Base-by-base conservation (phyloP, 495 filamentous ascomycete species). In the Lepidopterella palustris region DNA sequence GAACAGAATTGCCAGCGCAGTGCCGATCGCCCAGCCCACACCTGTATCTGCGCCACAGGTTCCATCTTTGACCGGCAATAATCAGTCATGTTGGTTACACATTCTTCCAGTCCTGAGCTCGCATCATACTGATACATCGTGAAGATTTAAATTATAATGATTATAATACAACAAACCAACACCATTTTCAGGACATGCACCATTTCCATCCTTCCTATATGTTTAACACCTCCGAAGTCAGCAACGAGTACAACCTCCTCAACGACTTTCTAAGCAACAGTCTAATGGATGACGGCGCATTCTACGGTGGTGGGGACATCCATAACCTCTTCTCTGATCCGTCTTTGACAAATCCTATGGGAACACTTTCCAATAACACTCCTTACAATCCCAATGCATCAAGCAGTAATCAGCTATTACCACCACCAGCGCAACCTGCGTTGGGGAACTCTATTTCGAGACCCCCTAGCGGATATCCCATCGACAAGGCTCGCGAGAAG, bases 241-340 rank as follows among this genome's bases (percentile, higher is more conserved):
- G 88, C 27, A 91, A 89, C 72, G 93, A 99, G 74, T 97, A 95
- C 70, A 95, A 96, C 68, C 78, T 97, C 58, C 82, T 99, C 61
- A 96, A 95, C 65, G 91, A 97, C 72, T 99, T 97, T 70, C 82
- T 97, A 61, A 91, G 86, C 71, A 92, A 83, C 63, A 91, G 86
- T 72, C 74, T 97, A 28, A 74, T 95, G 50, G 90, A 96, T 69
- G 91, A 95, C 70, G 82, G 81, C 32, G 78, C 78, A 3, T 73
- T 87, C 45, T 81, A 87, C 56, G 72, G 80, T 55, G 83, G 84
- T 55, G 88, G 90, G 56, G 80, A 81, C 23, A 71, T 77, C 55
- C 79, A 79, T 57, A 72, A 74, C 4, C 70, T 83, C 8, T 82
- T 84, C 67, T 76, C 78, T 20, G 82, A 86, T 57, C 77, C 81